Evolutionary conservation across 2,329 filamentous ascomycete species (phyloP).

Genomic region (Dryadomyces sulphureus): DNA sequence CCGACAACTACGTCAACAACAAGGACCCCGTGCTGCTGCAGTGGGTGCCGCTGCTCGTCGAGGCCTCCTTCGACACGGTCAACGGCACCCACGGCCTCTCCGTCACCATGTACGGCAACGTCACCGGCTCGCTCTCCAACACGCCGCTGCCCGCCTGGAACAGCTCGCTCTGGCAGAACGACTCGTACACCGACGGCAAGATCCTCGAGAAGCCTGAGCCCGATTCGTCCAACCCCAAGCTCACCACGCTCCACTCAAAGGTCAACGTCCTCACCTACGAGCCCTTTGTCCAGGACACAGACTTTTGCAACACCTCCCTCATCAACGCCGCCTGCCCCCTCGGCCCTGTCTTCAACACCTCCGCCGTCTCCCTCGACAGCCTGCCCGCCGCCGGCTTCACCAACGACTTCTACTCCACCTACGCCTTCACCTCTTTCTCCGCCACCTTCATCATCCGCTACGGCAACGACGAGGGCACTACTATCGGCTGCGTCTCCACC

Average conservation of each 20-base stretch:
- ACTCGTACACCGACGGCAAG: conserved; percentile 53
- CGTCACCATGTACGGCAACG: conserved; percentile 80
- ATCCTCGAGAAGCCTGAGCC: conserved; percentile 50
- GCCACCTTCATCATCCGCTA: conserved; percentile 61
- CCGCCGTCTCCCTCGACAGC: conserved; percentile 18
- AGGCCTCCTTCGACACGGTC: conserved; percentile 54
- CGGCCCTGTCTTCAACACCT: conserved; percentile 49
- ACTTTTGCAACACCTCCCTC: conserved; percentile 52
- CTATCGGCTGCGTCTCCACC: conserved; percentile 69
- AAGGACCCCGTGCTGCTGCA: conserved; percentile 50
- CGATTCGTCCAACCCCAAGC: conserved; percentile 31
- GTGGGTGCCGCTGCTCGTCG: conserved; percentile 62
- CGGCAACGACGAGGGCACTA: conserved; percentile 47
- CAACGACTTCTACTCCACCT: conserved; percentile 65
- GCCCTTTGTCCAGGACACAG: conserved; percentile 38
- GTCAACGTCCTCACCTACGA: conserved; percentile 67
- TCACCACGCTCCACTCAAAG: conserved; percentile 58
- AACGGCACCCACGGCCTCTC: conserved; percentile 49
- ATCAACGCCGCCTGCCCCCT: conserved; percentile 59
- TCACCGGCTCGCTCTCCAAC: conserved; percentile 53
- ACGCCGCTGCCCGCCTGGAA: conserved; percentile 43
- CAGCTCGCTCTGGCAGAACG: conserved; percentile 47
- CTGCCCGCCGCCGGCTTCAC: conserved; percentile 61
- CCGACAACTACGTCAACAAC: conserved; percentile 30
- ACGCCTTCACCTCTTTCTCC: conserved; percentile 71